These are phyloP conservation scores for Xerocomus amazonicus DNA, from an alignment of 1,284 basidiomycete species.

Conservation along the genomic window DNA sequence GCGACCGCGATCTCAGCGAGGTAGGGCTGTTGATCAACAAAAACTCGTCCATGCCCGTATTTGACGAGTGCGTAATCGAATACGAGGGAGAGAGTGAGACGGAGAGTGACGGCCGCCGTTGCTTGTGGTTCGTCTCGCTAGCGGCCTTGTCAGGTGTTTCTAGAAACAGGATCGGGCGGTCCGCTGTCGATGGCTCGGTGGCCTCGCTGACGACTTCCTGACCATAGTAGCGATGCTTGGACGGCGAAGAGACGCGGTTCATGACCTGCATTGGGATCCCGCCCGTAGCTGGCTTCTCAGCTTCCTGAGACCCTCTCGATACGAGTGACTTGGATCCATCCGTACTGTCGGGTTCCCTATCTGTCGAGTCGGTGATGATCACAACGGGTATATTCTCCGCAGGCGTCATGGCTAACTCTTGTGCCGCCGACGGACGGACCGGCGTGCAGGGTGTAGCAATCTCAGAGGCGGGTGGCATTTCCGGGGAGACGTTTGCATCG, in stretches of 20 bases:
- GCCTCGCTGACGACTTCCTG: constrained; percentile 6
- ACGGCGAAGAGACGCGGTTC: constrained; percentile 21
- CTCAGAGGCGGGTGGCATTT: neutral
- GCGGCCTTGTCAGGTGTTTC: neutral
- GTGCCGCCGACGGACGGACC: neutral
- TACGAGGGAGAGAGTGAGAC: constrained; percentile 12
- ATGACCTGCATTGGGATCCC: constrained; percentile 16
- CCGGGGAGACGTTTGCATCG: constrained; percentile 10
- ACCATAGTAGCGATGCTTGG: constrained; percentile 20
- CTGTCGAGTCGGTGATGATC: constrained; percentile 16
- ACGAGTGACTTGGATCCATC: constrained; percentile 8
- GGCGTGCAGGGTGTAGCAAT: neutral
- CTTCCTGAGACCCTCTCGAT: constrained; percentile 6
- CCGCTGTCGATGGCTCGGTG: neutral
- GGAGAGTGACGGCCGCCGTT: constrained; percentile 17
- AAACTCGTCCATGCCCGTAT: constrained; percentile 24
- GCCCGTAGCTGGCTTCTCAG: neutral
- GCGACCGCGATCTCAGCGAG: constrained; percentile 6
- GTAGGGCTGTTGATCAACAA: constrained; percentile 13
- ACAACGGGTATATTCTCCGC: constrained; percentile 20
- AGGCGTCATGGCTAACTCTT: neutral
- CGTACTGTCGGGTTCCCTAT: neutral
- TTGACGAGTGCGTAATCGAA: constrained; percentile 16
- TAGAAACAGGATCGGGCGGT: neutral
- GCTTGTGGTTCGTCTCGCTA: neutral